Base-by-base conservation (phyloP, 371 early-diverging fungal genomes). In the Catenaria anguillulae region DNA sequence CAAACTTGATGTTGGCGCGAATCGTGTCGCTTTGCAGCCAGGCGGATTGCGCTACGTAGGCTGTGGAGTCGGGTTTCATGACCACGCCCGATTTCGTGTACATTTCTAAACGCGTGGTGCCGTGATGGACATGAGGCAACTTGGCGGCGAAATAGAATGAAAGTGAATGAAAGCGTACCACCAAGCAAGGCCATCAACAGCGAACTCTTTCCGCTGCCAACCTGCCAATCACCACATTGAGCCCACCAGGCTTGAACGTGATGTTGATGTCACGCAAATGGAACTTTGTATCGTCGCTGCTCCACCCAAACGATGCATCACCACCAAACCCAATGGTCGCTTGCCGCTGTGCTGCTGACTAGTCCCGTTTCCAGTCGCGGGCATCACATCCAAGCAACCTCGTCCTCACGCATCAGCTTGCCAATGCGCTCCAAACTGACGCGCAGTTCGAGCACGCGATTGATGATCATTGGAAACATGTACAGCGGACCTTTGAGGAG, bases 1-100 rank as follows among this genome's bases (percentile, higher is more conserved):
- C 89, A 69, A 90, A 90, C 61, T 86, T 64, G 60, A 90, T 87
- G 66, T 90, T 90, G 58, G 89, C 85, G 26, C 36, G n/a, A 31
- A 58, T 35, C 13, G 58, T 19, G 0, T 4, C 10, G 31, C 19
- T 19, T 21, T 58, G 58, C 29, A 58, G 36, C 58, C 58, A 58
- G 4, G 58, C 58, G 15, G 36, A 26, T 35, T 58, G 58, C n/a
- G 58, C 6, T 0, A 58, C 36, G 43, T 58, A 58, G 10, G 58
- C 58, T 15, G 21, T 36, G 24, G 36, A n/a, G 15, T 24, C 26
- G 26, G 58, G 36, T 21, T 24, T n/a, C 15, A 15, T 17, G 21
- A 36, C 19, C 2, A 4, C 8, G 43, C 58, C 58, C 35, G 19
- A 19, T 0, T 15, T 58, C 24, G 26, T 23, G 40, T 42, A 29